Conservation (phyloP, 192 early-diverging fungal genomes). For the Chytriomyces sp. region DNA sequence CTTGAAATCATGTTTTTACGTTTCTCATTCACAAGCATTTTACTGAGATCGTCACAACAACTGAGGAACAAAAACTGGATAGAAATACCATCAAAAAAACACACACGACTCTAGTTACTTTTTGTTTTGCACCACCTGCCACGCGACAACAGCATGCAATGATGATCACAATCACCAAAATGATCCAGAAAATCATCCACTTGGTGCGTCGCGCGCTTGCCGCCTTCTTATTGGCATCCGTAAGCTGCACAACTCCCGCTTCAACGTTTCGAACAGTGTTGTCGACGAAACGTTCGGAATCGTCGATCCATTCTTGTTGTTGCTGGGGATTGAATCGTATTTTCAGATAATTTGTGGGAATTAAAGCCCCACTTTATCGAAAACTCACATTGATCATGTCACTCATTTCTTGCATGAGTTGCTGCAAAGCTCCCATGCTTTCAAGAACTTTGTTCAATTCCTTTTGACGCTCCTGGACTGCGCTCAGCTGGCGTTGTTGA, state of each 20-base stretch:
- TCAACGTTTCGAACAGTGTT: constrained; percentile 13
- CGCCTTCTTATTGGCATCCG: constrained; percentile 22
- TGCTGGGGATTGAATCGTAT: background rate
- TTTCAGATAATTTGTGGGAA: too few species aligned
- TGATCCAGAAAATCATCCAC: constrained; percentile 33
- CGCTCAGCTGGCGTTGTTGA: constrained; percentile 12
- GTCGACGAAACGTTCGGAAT: constrained; percentile 17
- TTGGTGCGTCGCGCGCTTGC: constrained; percentile 18
- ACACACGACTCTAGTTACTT: background rate
- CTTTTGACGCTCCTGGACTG: constrained; percentile 28
- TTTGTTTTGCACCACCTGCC: constrained; percentile 8
- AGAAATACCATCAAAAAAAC: background rate
- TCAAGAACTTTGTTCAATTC: constrained; percentile 23
- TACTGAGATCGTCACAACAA: background rate
- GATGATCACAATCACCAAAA: constrained; percentile 21
- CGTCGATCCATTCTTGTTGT: constrained; percentile 32
- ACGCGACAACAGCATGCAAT: constrained; percentile 8
- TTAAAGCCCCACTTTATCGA: too few species aligned
- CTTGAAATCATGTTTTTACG: too few species aligned
- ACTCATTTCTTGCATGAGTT: constrained; percentile 30
- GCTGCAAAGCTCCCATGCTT: constrained; percentile 23
- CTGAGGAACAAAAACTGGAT: background rate
- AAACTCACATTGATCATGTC: constrained; percentile 21
- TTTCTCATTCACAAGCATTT: background rate
- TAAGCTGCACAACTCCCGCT: background rate